Base-by-base conservation (phyloP, 2,329 filamentous ascomycete genomes). In the Ustilaginoidea virens region DNA sequence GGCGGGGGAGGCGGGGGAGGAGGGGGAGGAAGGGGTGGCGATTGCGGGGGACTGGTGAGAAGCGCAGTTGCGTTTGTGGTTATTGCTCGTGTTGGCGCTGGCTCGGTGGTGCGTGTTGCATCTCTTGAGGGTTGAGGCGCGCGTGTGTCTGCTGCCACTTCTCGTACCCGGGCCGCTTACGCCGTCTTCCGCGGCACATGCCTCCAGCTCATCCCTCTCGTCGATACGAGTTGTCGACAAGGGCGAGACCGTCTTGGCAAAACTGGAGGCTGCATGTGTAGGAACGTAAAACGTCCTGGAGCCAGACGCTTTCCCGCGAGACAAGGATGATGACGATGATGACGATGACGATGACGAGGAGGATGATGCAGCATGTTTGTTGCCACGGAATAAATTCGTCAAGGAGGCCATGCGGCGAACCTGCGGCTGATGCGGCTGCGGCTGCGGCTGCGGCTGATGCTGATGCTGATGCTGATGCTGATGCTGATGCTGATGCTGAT, bases 191-290 rank as follows among this genome's bases (percentile, higher is more conserved):
- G n/a, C n/a, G n/a, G n/a, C n/a, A n/a, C n/a, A n/a, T n/a, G n/a
- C 18, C 7, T 14, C 16, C 12, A 16, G 20, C 29, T 34, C 26
- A 9, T 19, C 17, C 16, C 16, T 22, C 19, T 41, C 42, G 21
- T 41, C 36, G 21, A 27, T 43, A 9, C n/a, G 23, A 30, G 17
- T 24, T 29, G 32, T 39, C 37, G n/a, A 36, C 33, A 24, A 36
- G 31, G 27, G 29, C 11, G 23, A 37, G 29, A 17, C 37, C 33
- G 34, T 36, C 27, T 27, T 20, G 30, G 38, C 36, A 26, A 49
- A 49, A 38, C 46, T 45, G 17, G 41, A 32, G 5, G 47, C 47
- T 3, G 47, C 47, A 29, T 49, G 47, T 14, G 39, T 44, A 2
- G 47, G 47, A 14, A 46, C 38, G 35, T 49, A 49, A 23, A 29